Evolutionary conservation across 768 basidiomycete species (phyloP), one percentile per base, ranked within the genome.

Genomic region (Xerocomus spinulosus): DNA sequence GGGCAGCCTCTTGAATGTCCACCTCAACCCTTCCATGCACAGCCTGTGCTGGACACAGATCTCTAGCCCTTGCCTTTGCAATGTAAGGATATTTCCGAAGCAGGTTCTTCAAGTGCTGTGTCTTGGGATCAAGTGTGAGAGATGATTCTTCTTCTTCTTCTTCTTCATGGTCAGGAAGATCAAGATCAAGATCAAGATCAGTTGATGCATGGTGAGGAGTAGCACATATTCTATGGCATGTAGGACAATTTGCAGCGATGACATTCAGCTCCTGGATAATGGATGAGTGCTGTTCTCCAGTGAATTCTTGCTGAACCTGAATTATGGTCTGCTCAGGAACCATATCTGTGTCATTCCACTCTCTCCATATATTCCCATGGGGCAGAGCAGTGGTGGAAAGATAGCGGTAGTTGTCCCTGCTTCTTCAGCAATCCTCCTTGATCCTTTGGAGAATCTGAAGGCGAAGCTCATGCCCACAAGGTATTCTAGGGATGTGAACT

Each of bases 391-490:
- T 13, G 3, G 48, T 29, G 6, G 25, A 44, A 1, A 49, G 37
- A 10, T 49, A 49, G 17, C 14, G 30, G 23, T 49, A 49, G 37
- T 49, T 8, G 3, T 44, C 30, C 48, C 42, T 44, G 23, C 48
- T 38, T 39, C 30, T 38, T 36, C 15, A 3, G n/a, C 48, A n/a
- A n/a, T n/a, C n/a, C n/a, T n/a, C n/a, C n/a, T n/a, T n/a, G n/a
- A n/a, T n/a, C n/a, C n/a, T n/a, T n/a, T n/a, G n/a, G n/a, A n/a
- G n/a, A n/a, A n/a, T n/a, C n/a, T n/a, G n/a, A n/a, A n/a, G n/a
- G n/a, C n/a, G n/a, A n/a, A n/a, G n/a, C n/a, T n/a, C n/a, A n/a
- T 42, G 48, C 2, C 49, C 49, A 46, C 44, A 51, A 1, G 40
- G 40, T 4, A 51, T 42, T 0, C 12, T 6, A 4, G 40, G 40